Conservation (phyloP, 129 eudicot genomes). For the Saposhnikovia divaricata region DNA sequence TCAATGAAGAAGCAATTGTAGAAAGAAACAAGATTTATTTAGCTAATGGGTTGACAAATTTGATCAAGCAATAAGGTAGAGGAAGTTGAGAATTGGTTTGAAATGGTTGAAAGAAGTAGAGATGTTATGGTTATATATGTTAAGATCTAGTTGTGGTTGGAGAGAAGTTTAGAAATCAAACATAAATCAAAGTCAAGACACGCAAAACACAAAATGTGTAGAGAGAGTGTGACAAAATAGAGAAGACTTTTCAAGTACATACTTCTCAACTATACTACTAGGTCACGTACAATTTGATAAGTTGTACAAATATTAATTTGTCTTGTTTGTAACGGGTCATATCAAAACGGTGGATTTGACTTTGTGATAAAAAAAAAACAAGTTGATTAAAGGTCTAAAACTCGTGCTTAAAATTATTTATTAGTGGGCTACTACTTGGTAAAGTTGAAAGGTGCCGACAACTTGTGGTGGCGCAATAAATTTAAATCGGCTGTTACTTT, state of each 20-base stretch:
- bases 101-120: not conserved
- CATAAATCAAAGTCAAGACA: not conserved
- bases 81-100: not conserved
- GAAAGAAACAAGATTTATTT: not conserved
- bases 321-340: not conserved
- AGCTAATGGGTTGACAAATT: not conserved
- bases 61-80: not conserved
- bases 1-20: not conserved
- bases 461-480: not conserved
- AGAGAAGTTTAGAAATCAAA: slow-evolving; percentile 1
- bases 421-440: not conserved
- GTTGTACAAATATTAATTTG: not conserved
- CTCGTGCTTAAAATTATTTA: not conserved
- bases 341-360: not conserved
- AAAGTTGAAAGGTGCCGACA: not conserved
- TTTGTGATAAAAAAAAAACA: not conserved
- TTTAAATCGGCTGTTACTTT: not conserved
- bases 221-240: not conserved
- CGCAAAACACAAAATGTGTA: not conserved
- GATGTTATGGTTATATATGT: not conserved
- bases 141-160: not conserved
- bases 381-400: not conserved
- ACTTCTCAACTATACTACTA: not conserved
- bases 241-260: not conserved
- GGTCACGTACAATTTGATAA: not conserved